A percentile compares a stretch with the other conserved stretches of the same genome.
These are phyloP conservation scores for Pseudozyma sp. DNA, from an alignment of 1,284 basidiomycete species.

Conservation along the genomic window DNA sequence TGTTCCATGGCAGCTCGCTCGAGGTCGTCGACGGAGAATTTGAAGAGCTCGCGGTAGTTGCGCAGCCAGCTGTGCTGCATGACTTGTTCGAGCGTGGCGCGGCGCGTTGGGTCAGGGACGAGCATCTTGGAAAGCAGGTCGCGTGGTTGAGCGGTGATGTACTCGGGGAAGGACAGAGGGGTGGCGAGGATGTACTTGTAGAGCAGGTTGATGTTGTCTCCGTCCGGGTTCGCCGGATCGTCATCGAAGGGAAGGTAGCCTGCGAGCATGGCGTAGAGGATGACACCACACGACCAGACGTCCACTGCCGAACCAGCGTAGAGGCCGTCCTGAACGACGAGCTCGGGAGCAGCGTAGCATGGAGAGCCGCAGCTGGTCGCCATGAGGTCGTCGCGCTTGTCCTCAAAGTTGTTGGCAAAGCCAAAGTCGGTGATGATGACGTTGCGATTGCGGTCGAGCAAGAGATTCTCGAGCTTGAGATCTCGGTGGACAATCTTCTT, in stretches of 20 bases:
- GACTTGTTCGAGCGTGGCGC: constrained; percentile 63
- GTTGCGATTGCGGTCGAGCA: constrained; percentile 95
- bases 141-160: constrained; percentile 66
- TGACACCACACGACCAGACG: constrained; percentile 99
- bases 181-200: constrained; percentile 93
- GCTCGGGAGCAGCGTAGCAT: constrained; percentile 97
- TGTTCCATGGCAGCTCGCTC: constrained; percentile 68
- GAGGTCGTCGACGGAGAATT: constrained; percentile 66
- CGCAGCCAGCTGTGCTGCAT: constrained; percentile 68
- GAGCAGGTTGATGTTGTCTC: constrained; percentile 99
- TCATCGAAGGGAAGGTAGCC: constrained; percentile 99
- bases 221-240: constrained; percentile 97
- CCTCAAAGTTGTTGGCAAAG: constrained; percentile 95
- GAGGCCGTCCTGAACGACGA: constrained; percentile 97
- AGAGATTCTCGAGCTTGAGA: constrained; percentile 96
- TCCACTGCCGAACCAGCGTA: constrained; percentile 99
- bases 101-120: constrained; percentile 63
- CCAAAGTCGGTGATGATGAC: constrained; percentile 99
- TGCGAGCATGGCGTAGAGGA: constrained; percentile 98
- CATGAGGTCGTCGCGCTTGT: constrained; percentile 87
- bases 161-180: constrained; percentile 67
- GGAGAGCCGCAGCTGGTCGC: constrained; percentile 97
- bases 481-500: constrained; percentile 99
- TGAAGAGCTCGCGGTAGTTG: constrained; percentile 67
- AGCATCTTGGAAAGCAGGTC: constrained; percentile 66